phyloP scores from a whole-genome alignment of 148 eudicot species.

The Silene conica region DNA sequence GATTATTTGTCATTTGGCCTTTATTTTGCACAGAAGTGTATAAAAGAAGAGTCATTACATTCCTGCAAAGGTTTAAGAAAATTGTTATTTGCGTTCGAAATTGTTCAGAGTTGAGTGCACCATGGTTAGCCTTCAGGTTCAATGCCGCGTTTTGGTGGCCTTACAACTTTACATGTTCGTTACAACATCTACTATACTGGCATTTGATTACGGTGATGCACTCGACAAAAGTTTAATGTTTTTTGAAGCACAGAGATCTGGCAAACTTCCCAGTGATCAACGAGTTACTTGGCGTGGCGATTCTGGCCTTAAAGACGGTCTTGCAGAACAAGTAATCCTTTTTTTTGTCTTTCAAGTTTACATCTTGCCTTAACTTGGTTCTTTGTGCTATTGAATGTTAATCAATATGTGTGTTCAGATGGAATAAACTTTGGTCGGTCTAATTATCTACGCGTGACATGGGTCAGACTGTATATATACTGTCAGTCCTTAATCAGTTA shows the following conservation, averaged over 20 bases:
- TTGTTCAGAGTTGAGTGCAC: neutral
- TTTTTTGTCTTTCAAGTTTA: neutral
- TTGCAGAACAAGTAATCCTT: slow-evolving; percentile 45
- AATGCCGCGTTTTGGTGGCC: slow-evolving; percentile 5
- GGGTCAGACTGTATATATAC: too few species aligned
- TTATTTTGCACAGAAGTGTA: neutral
- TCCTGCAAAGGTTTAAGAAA: neutral
- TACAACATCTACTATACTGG: slow-evolving; percentile 6
- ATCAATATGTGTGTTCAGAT: neutral
- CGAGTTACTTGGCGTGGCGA: slow-evolving; percentile 71
- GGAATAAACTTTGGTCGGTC: too few species aligned
- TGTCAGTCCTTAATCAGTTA: too few species aligned
- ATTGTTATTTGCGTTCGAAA: neutral
- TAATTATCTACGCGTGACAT: too few species aligned
- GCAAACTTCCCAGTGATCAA: slow-evolving; percentile 48
- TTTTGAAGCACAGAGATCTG: slow-evolving; percentile 90
- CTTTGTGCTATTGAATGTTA: too few species aligned
- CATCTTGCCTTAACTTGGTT: neutral
- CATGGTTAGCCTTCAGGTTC: slow-evolving; percentile 11
- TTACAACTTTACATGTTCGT: slow-evolving; percentile 6
- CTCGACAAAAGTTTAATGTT: slow-evolving; percentile 64
- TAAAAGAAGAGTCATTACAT: slow-evolving; percentile 8
- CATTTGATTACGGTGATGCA: slow-evolving; percentile 64
- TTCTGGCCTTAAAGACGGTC: slow-evolving; percentile 73
- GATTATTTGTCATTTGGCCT: neutral